Percentiles rank a stretch among this genome's conserved stretches.
These are phyloP conservation scores for Phytophthora podocarpi DNA, from an alignment of 352 stramenopile genomes.

Conservation along the genomic window DNA sequence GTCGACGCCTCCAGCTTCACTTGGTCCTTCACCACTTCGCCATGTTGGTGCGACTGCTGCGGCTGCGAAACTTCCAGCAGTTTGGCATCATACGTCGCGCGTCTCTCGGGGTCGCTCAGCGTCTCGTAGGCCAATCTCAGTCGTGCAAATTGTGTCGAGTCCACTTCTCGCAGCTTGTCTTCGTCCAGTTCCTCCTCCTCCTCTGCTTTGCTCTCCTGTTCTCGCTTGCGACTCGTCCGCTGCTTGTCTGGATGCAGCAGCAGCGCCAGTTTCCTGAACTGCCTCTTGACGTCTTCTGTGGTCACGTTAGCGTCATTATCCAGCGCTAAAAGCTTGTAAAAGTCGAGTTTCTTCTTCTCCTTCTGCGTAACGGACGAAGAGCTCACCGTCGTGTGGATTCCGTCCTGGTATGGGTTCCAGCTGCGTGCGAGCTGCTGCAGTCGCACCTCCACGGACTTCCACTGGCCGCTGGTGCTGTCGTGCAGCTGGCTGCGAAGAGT, in stretches of 20 bases:
- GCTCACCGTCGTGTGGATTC: conserved; percentile 15
- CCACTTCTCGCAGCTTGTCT: conserved; percentile 10
- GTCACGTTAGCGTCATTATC: conserved; percentile 30
- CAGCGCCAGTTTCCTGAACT: conserved; percentile 73
- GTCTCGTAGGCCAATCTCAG: conserved; percentile 77
- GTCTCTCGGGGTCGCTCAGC: conserved; percentile 60
- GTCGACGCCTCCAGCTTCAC: conserved; percentile 69
- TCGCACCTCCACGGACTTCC: conserved; percentile 60
- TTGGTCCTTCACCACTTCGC: conserved; percentile 54
- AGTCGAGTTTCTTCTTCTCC: conserved; percentile 55
- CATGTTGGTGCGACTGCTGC: conserved; percentile 17
- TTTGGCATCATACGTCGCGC: conserved; percentile 64
- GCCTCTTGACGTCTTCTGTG: conserved; percentile 57
- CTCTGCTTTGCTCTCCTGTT: neutral
- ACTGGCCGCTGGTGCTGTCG: conserved; percentile 65
- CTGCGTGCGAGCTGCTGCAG: conserved; percentile 59
- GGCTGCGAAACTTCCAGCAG: conserved; percentile 27
- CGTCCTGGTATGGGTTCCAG: conserved; percentile 84
- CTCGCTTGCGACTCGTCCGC: conserved; percentile 16
- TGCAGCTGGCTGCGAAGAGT: conserved; percentile 72
- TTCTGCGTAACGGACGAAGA: neutral
- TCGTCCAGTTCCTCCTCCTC: conserved; percentile 13
- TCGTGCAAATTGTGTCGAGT: conserved; percentile 67
- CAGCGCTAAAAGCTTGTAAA: conserved; percentile 68
- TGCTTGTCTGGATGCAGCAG: conserved; percentile 77